Evolutionary conservation across 1,284 basidiomycete species (phyloP).

Genomic region (Malassezia sympodialis): DNA sequence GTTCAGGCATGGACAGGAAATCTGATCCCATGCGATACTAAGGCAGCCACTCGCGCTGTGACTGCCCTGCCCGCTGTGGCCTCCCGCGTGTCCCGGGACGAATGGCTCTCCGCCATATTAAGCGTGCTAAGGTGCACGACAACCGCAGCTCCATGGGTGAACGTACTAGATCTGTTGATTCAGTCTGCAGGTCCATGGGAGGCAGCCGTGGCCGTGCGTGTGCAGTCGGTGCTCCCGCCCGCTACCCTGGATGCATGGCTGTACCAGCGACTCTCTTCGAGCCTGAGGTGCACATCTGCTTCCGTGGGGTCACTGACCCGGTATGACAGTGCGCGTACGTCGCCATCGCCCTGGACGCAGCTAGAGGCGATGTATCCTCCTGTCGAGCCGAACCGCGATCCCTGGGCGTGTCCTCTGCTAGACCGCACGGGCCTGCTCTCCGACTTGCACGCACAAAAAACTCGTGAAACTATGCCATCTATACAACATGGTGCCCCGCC

Average conservation of each 20-base stretch:
- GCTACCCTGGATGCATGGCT: background rate
- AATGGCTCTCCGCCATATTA: background rate
- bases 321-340: background rate
- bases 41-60: background rate
- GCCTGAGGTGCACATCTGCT: background rate
- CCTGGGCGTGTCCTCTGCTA: background rate
- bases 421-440: background rate
- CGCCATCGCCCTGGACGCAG: conserved; percentile 1
- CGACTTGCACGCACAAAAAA: conserved; percentile 1
- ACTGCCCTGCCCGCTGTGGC: background rate
- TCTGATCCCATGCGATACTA: background rate
- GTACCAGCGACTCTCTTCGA: background rate
- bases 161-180: background rate
- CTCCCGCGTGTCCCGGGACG: background rate
- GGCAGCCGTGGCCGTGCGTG: background rate
- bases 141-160: background rate
- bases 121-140: background rate
- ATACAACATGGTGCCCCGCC: conserved; percentile 1
- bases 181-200: background rate
- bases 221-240: background rate
- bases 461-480: conserved; percentile 8
- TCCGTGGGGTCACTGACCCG: background rate
- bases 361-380: background rate
- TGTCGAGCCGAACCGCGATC: background rate
- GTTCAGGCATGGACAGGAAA: background rate